Evolutionary conservation across 305 asterid species (phyloP), one percentile per base, ranked within the genome.

Genomic region (Lippia alba): DNA sequence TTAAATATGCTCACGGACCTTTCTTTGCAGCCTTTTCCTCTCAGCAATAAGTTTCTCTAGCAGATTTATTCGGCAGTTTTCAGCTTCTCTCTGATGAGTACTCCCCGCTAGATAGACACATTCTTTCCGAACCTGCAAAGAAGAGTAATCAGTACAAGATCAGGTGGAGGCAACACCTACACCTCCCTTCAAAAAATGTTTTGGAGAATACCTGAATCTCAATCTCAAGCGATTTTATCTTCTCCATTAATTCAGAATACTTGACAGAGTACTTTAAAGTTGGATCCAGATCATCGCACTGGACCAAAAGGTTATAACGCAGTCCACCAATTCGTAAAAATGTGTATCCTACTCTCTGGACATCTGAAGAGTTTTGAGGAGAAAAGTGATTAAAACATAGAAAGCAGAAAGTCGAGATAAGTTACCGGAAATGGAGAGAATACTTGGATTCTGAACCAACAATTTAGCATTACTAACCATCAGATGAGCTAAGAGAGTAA

Each of bases 221-320:
- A 58, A 83, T 83, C 81, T 90, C 85, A 84, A 92, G 90, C 4
- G 86, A 89, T 64, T 85, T 79, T 75, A 90, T 90, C 83, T 79
- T 95, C 76, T 88, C 85, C 50, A 81, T 62, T 68, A 95, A 67
- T 62, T 76, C 91, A 7, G 92, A 80, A 83, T 84, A 78, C 86
- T 85, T 92, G 54, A 95, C 40, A 6, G 90, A 72, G 80, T 89
- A 83, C 78, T 92, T 95, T 45, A 83, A 82, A 71, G 94, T 78
- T 57, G 97, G 99, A 78, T 95, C 99, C 75, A 90, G 77, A 77
- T 85, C 87, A 79, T 79, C 83, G 72, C 84, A 82, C 72, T 84
- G 63, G 74, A 85, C 82, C 83, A 95, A 79, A 66, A 95, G 98
- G 78, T 78, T 83, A 83, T 86, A 95, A 8, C 97, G 97, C 46